Conservation (phyloP, 2,329 filamentous ascomycete genomes). For the Beauveria brongniartii region DNA sequence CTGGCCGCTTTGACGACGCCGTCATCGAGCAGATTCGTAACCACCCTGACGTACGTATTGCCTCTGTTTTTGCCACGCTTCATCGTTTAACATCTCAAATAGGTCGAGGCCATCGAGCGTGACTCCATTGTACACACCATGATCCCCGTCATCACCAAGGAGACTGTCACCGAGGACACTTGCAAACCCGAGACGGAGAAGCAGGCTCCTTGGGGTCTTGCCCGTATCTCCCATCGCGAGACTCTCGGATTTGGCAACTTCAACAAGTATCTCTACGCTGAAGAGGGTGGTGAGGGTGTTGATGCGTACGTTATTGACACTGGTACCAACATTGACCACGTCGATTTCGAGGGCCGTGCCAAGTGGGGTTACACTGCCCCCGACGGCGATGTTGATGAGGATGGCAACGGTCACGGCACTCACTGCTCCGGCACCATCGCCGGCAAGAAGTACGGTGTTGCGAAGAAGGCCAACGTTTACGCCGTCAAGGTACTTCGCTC, state of each 20-base stretch:
- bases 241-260: slow-evolving; percentile 82
- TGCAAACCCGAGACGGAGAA: slow-evolving; percentile 65
- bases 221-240: slow-evolving; percentile 92
- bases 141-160: slow-evolving; percentile 36
- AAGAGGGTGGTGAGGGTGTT: slow-evolving; percentile 89
- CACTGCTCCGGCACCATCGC: slow-evolving; percentile 98
- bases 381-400: slow-evolving; percentile 69
- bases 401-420: slow-evolving; percentile 97
- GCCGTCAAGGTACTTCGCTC: slow-evolving; percentile 98
- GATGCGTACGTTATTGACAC: slow-evolving; percentile 99
- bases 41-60: slow-evolving; percentile 88
- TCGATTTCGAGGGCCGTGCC: slow-evolving; percentile 95
- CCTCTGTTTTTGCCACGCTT: neutral
- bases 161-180: slow-evolving; percentile 27
- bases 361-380: slow-evolving; percentile 97
- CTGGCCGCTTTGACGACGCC: slow-evolving; percentile 90
- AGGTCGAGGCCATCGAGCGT: slow-evolving; percentile 96
- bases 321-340: slow-evolving; percentile 86
- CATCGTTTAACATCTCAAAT: slow-evolving; percentile 13
- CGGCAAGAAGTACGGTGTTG: slow-evolving; percentile 98
- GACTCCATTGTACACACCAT: slow-evolving; percentile 89
- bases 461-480: slow-evolving; percentile 95
- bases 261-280: slow-evolving; percentile 95
- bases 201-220: slow-evolving; percentile 96
- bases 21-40: slow-evolving; percentile 87